Conservation (phyloP, 805 yeast species). For the Candida sphagnicola region DNA sequence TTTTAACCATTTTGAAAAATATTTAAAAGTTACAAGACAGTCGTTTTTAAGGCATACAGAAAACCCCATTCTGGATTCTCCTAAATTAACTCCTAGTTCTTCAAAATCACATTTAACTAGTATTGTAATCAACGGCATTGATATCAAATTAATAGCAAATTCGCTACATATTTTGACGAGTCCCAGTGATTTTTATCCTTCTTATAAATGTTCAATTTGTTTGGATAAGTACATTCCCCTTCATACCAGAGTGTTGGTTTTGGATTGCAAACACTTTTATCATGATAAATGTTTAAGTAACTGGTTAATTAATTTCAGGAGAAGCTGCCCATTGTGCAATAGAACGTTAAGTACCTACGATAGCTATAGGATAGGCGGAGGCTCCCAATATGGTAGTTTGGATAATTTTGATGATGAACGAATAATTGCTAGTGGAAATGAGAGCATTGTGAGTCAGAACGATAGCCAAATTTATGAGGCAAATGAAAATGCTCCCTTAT, state of each 20-base stretch:
- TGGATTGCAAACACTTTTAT: slow-evolving; percentile 60
- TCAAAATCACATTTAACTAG: slow-evolving; percentile 29
- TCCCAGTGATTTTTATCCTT: slow-evolving; percentile 33
- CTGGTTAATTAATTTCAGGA: slow-evolving; percentile 54
- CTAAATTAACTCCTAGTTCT: slow-evolving; percentile 12
- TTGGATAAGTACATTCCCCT: slow-evolving; percentile 49
- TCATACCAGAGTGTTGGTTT: slow-evolving; percentile 43
- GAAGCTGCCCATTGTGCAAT: slow-evolving; percentile 60
- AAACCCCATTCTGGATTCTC: slow-evolving; percentile 7
- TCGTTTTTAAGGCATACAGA: slow-evolving; percentile 9
- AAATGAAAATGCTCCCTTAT: too few species aligned
- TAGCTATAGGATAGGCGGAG: slow-evolving; percentile 3
- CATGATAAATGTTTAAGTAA: slow-evolving; percentile 56
- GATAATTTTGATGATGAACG: slow-evolving; percentile 14
- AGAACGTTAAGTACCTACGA: slow-evolving; percentile 11
- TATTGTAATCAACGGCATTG: slow-evolving; percentile 39
- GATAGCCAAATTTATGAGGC: neutral
- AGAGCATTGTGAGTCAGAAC: neutral
- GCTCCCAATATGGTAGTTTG: slow-evolving; percentile 19
- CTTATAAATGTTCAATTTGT: slow-evolving; percentile 59
- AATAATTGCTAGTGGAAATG: neutral
- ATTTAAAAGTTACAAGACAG: slow-evolving; percentile 30
- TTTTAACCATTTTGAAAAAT: slow-evolving; percentile 20
- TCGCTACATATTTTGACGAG: slow-evolving; percentile 20
- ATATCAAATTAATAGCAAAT: slow-evolving; percentile 17